Evolutionary conservation across 495 filamentous ascomycete genomes (phyloP), one percentile per base, ranked within the genome.

Genomic region (Daldinia bambusicola): DNA sequence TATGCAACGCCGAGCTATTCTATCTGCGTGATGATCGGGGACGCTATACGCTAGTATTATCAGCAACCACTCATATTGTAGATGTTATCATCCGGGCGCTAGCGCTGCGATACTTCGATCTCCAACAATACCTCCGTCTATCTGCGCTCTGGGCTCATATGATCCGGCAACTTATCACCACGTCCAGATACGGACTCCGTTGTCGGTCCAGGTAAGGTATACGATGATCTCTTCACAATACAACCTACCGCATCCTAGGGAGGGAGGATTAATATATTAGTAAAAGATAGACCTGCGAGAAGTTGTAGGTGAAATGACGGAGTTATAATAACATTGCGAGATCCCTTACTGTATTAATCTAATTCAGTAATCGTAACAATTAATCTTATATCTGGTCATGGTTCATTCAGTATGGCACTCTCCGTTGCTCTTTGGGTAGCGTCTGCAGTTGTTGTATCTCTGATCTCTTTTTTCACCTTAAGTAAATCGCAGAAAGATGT

Each of bases 1-100:
- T 40, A 31, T n/a, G 26, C 50, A 58, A 22, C 41, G 51, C 40
- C 48, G 32, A 63, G 63, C 16, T 48, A 61, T 68, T 50, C 58
- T 30, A 38, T n/a, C 53, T 41, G 66, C 66, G 60, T 18, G 61
- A 69, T 59, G 70, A 69, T 66, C 61, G 59, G 1, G 18, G 22
- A n/a, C 20, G 10, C 56, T 70, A 66, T 69, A 70, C 66, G 66
- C 71, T 74, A 74, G 71, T 64, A 71, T 67, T 74, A 74, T 74
- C 71, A 64, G 63, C 63, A n/a, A 56, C 71, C 71, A 74, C 38
- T 74, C 71, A 74, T 51, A 59, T 63, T 55, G 56, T 37, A 31
- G 53, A 58, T 66, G 71, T 71, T 74, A 74, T 74, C 71, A 71
- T 61, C 66, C 53, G 57, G 40, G 31, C 64, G 45, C 65, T 72